Evolutionary conservation across 495 filamentous ascomycete species (phyloP).

Genomic region (Cercophora newfieldiana): DNA sequence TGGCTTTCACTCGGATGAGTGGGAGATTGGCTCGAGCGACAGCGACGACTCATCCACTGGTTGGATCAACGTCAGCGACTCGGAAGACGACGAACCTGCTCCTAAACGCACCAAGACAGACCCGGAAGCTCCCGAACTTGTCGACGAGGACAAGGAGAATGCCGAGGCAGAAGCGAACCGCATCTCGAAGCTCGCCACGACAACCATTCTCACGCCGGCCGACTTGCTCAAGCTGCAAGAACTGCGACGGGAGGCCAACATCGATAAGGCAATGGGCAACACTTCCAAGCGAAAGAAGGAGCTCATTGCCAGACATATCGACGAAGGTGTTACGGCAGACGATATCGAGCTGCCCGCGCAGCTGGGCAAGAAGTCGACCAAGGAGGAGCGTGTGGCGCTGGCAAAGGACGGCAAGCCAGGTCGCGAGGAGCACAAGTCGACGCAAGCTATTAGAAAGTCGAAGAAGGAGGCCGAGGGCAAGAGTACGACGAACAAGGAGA

Average conservation of each 20-base stretch:
- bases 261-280: constrained; percentile 59
- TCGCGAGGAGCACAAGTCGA: constrained; percentile 75
- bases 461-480: constrained; percentile 86
- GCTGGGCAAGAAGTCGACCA: constrained; percentile 64
- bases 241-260: constrained; percentile 68
- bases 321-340: constrained; percentile 82
- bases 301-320: constrained; percentile 61
- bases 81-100: constrained; percentile 65
- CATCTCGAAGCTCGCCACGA: constrained; percentile 71
- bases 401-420: constrained; percentile 74
- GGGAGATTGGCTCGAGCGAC: constrained; percentile 81
- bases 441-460: constrained; percentile 74
- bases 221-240: constrained; percentile 91
- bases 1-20: constrained; percentile 73
- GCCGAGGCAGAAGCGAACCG: constrained; percentile 40
- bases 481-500: constrained; percentile 97
- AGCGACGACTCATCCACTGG: constrained; percentile 73
- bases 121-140: constrained; percentile 27
- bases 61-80: constrained; percentile 91
- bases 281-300: constrained; percentile 48
- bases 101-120: constrained; percentile 59
- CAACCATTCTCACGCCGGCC: constrained; percentile 84
- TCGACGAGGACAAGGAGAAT: constrained; percentile 37
- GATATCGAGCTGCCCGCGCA: constrained; percentile 80
- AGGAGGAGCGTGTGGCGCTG: constrained; percentile 77